These are phyloP conservation scores for Sclerospora graminicola DNA, from an alignment of 352 stramenopile genomes.

Conservation along the genomic window DNA sequence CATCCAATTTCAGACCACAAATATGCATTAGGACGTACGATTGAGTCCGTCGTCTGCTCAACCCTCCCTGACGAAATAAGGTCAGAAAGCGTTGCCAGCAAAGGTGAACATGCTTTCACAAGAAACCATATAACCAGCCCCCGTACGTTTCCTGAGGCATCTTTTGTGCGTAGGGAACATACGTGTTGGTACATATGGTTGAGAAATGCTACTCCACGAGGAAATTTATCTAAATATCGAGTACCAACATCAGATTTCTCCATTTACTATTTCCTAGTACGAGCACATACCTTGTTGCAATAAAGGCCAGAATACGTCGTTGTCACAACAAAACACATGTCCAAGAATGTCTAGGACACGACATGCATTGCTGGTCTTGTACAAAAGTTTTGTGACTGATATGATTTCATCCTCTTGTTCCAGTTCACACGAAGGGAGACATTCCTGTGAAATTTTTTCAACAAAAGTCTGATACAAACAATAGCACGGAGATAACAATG, in stretches of 20 bases:
- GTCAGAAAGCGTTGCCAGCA: constrained; percentile 41
- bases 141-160: constrained; percentile 20
- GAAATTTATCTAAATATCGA: constrained; percentile 25
- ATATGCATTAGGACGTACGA: constrained; percentile 25
- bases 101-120: constrained; percentile 35
- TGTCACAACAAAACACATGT: constrained; percentile 20
- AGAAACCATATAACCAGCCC: constrained; percentile 44
- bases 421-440: neutral
- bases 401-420: constrained; percentile 7
- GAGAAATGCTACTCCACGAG: constrained; percentile 37
- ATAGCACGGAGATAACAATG: constrained; percentile 1
- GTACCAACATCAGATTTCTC: constrained; percentile 4
- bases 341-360: constrained; percentile 21
- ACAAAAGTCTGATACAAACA: constrained; percentile 9
- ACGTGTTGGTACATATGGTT: constrained; percentile 36
- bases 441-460: constrained; percentile 15
- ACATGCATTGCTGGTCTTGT: constrained; percentile 26
- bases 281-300: constrained; percentile 23
- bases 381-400: constrained; percentile 25
- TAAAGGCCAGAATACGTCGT: constrained; percentile 30
- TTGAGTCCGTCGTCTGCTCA: constrained; percentile 32
- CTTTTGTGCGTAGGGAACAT: constrained; percentile 21
- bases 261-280: neutral
- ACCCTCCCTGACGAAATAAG: constrained; percentile 37
- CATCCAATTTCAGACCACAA: neutral